These are phyloP conservation scores for Neopestalotiopsis clavispora DNA, from an alignment of 2,329 filamentous ascomycete genomes.

Conservation along the genomic window DNA sequence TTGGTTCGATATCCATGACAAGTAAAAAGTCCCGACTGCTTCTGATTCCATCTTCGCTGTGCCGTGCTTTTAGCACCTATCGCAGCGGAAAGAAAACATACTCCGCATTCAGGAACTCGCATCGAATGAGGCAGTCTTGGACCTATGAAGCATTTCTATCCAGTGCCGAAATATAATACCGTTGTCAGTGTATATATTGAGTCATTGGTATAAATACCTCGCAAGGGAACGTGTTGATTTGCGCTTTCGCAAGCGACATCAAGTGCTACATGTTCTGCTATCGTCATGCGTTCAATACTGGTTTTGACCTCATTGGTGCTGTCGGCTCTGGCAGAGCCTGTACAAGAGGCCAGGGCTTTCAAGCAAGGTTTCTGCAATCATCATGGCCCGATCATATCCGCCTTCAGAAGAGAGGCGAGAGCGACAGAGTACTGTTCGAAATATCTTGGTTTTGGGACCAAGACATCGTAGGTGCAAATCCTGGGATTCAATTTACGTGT, in stretches of 20 bases:
- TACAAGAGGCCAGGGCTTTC: neutral
- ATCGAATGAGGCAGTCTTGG: no score
- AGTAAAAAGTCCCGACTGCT: no score
- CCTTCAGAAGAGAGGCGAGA: neutral
- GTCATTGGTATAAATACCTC: neutral
- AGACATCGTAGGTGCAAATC: neutral
- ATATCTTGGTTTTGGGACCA: neutral
- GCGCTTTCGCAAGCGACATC: neutral
- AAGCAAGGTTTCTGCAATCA: neutral
- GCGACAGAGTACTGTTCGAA: neutral
- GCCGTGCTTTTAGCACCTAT: no score
- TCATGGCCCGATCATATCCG: neutral
- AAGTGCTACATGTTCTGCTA: neutral
- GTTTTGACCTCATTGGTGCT: neutral
- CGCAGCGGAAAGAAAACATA: no score
- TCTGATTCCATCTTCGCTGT: no score
- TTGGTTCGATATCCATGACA: no score
- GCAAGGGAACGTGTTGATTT: neutral
- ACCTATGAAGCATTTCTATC: no score
- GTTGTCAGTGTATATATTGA: no score
- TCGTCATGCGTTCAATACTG: neutral
- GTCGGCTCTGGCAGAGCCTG: neutral
- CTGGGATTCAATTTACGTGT: neutral
- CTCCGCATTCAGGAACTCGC: no score
- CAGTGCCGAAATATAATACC: no score